Base-by-base conservation (phyloP, 2,329 filamentous ascomycete genomes). In the Pseudogymnoascus sp. region DNA sequence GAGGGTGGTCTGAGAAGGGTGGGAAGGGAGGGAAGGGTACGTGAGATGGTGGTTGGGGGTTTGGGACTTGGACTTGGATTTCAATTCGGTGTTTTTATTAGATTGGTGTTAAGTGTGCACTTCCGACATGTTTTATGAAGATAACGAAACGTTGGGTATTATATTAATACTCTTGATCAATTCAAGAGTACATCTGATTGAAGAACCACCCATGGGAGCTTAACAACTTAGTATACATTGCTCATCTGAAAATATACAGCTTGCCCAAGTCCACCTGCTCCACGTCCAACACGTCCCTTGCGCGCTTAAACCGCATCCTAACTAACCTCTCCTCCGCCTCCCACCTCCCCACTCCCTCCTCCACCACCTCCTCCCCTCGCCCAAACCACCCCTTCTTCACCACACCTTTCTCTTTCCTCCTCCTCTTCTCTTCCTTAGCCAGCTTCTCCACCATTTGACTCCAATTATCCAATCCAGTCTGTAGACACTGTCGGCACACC, bases 391-490 rank as follows among this genome's bases (percentile, higher is more conserved):
- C 64, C 42, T 39, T 59, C 35, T 59, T 62, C 58, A 60, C 11
- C 61, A 49, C 58, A 49, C 52, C 28, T 3, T 23, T 61, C 33
- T 49, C 41, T 23, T 38, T 63, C 36, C 66, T 71, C 38, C 60
- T 62, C 36, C 67, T 64, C 58, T 64, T 69, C 25, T 77, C 74
- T 9, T 78, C 75, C 42, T 70, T 69, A 9, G 72, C 70, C 55
- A 95, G 79, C 62, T 81, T 80, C 9, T 79, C 78, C 19, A 94
- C 86, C 89, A 97, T 97, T 28, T 80, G 82, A 55, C 83, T 82
- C 92, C 92, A 96, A 72, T 96, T 95, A 5, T 83, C 81, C 1
- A 96, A 79, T 0, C 90, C 90, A 2, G 89, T 85, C 63, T 84
- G 79, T 5, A 96, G 81, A 71, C 93, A 97, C 67, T 93, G 83